Evolutionary conservation across 164 flowering plant genomes (phyloP).

Genomic region (Vitis riparia): DNA sequence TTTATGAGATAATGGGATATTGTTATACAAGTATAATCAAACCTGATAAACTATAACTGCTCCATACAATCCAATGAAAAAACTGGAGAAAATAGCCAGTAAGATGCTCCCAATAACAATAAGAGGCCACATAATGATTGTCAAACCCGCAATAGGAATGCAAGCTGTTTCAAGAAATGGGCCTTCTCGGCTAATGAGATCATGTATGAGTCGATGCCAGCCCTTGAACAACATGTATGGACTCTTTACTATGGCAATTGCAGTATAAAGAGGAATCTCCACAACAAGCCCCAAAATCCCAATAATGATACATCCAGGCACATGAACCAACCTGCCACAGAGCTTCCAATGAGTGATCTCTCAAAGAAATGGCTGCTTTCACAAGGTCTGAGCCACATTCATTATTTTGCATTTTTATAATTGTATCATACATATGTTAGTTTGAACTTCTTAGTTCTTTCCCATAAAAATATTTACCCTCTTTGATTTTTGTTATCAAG

Average conservation of each 20-base stretch:
- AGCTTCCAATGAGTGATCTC: background rate
- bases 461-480: no score
- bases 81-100: conserved; percentile 65
- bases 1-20: background rate
- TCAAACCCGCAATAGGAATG: conserved; percentile 88
- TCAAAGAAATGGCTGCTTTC: background rate
- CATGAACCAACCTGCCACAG: conserved; percentile 64
- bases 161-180: conserved; percentile 95
- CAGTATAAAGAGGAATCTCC: conserved; percentile 76
- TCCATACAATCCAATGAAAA: conserved; percentile 81
- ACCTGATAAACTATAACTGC: conserved; percentile 90
- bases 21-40: background rate
- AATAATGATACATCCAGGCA: conserved; percentile 72
- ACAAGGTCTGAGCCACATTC: no score
- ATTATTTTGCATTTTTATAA: no score
- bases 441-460: no score
- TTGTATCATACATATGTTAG: no score
- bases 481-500: no score
- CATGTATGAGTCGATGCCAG: conserved; percentile 76
- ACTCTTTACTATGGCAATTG: conserved; percentile 76
- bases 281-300: conserved; percentile 81
- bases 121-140: conserved; percentile 92
- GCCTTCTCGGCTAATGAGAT: conserved; percentile 87
- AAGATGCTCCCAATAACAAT: conserved; percentile 72
- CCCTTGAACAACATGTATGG: conserved; percentile 91